These are phyloP conservation scores for Silene conica DNA, from an alignment of 148 eudicot genomes.

Conservation along the genomic window DNA sequence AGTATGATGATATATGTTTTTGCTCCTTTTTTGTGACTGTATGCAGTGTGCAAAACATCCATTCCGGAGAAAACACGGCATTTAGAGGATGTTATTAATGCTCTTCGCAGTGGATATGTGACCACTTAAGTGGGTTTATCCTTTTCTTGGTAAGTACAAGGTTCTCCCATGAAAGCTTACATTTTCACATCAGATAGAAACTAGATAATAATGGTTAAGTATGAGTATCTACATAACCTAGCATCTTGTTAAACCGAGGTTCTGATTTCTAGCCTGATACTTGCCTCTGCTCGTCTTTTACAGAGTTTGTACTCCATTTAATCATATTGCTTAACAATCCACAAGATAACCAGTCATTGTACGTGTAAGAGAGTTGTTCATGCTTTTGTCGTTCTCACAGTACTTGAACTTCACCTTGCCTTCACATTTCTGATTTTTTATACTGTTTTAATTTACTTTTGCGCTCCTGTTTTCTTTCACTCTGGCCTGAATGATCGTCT, in stretches of 20 bases:
- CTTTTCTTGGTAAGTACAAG: conserved; percentile 20
- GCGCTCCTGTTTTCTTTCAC: neutral
- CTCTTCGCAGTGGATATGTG: conserved; percentile 57
- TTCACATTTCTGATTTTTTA: neutral
- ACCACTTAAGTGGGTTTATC: conserved; percentile 26
- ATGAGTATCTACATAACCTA: neutral
- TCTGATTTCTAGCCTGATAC: neutral
- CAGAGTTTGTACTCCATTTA: neutral
- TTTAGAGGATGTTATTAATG: conserved; percentile 56
- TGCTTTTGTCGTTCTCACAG: neutral
- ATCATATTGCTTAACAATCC: neutral
- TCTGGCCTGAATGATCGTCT: neutral
- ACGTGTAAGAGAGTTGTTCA: neutral
- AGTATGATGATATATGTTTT: neutral
- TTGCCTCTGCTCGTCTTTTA: neutral
- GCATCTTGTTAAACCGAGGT: neutral
- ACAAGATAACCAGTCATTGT: neutral
- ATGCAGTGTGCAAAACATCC: conserved; percentile 64
- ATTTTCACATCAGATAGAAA: neutral
- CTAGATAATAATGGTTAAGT: neutral
- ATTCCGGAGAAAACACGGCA: conserved; percentile 65
- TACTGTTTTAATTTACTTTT: too few relatives aligned
- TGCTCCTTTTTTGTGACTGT: neutral
- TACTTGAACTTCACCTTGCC: neutral
- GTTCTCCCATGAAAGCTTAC: neutral